A percentile compares a stretch with the other conserved stretches of the same genome.
Evolutionary conservation across 495 filamentous ascomycete species (phyloP).

Genomic region (Parathielavia hyrcaniae): DNA sequence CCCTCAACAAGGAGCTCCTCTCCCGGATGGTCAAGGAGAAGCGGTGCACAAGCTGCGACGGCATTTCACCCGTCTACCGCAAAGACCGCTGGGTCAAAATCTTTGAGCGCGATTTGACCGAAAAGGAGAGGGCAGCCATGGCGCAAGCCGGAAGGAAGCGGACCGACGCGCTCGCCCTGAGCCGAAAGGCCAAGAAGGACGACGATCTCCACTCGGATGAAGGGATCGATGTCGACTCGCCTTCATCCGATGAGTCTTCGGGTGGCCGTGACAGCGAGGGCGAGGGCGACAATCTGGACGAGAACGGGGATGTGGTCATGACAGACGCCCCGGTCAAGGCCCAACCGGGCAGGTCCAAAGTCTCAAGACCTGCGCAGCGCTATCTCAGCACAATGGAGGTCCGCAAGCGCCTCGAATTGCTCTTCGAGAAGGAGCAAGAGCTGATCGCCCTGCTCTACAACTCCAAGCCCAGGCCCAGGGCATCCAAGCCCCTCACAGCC

Average conservation of each 20-base stretch:
- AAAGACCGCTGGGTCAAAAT: conserved; percentile 89
- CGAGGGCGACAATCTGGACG: conserved; percentile 47
- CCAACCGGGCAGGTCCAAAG: conserved; percentile 27
- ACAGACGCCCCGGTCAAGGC: conserved; percentile 35
- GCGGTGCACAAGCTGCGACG: conserved; percentile 67
- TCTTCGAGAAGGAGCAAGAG: conserved; percentile 83
- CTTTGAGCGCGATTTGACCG: conserved; percentile 70
- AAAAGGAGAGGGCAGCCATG: conserved; percentile 70
- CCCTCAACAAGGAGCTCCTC: conserved; percentile 73
- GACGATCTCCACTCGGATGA: conserved; percentile 48
- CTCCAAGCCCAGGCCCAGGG: conserved; percentile 53
- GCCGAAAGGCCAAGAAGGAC: conserved; percentile 33
- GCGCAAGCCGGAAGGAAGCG: conserved; percentile 59
- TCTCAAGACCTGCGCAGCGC: conserved; percentile 43
- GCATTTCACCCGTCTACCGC: conserved; percentile 68
- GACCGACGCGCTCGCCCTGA: conserved; percentile 51
- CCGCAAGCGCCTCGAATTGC: conserved; percentile 61
- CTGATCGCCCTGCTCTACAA: conserved; percentile 77
- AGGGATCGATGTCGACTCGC: conserved; percentile 58
- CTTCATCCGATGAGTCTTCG: conserved; percentile 44
- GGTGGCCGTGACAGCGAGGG: conserved; percentile 43
- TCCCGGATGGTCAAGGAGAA: conserved; percentile 55
- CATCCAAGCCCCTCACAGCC: conserved; percentile 49
- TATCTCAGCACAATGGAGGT: conserved; percentile 73
- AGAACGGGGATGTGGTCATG: conserved; percentile 50